These are phyloP conservation scores for Powellomyces hirtus DNA, from an alignment of 192 early-diverging fungal genomes.

Conservation along the genomic window DNA sequence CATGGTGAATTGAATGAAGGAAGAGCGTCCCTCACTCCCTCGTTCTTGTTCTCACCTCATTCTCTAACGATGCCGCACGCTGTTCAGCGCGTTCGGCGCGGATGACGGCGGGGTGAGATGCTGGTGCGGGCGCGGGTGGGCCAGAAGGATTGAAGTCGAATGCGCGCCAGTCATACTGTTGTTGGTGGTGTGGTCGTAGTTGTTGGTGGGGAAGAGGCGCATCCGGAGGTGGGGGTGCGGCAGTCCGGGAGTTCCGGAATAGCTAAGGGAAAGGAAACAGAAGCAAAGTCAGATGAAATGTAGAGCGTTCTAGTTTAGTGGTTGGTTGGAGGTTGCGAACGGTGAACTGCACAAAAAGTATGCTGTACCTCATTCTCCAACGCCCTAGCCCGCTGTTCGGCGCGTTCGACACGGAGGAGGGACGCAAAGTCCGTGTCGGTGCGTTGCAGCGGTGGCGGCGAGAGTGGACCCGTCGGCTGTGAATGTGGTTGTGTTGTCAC, in stretches of 20 bases:
- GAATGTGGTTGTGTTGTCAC: background rate
- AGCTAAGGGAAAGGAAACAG: background rate
- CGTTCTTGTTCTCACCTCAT: no score
- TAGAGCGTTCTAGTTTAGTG: no score
- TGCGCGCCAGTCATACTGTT: no score
- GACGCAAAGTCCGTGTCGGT: background rate
- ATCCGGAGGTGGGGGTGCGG: background rate
- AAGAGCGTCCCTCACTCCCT: no score
- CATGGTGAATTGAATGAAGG: no score
- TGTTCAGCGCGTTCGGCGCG: conserved; percentile 38
- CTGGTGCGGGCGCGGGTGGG: no score
- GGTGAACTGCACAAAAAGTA: background rate
- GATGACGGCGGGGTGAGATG: no score
- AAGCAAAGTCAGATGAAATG: background rate
- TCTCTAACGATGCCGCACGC: conserved; percentile 25
- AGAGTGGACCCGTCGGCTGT: background rate
- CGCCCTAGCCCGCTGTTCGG: conserved; percentile 31
- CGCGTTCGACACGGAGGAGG: conserved; percentile 36
- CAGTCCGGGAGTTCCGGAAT: background rate
- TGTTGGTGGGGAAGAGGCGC: background rate
- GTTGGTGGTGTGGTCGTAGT: no score
- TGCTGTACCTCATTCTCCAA: conserved; percentile 39
- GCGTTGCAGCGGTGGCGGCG: background rate
- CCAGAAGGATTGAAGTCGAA: no score
- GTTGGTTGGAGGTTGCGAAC: background rate